Base-by-base conservation (phyloP, 2,329 filamentous ascomycete genomes). In the Colletotrichum chrysophilum region DNA sequence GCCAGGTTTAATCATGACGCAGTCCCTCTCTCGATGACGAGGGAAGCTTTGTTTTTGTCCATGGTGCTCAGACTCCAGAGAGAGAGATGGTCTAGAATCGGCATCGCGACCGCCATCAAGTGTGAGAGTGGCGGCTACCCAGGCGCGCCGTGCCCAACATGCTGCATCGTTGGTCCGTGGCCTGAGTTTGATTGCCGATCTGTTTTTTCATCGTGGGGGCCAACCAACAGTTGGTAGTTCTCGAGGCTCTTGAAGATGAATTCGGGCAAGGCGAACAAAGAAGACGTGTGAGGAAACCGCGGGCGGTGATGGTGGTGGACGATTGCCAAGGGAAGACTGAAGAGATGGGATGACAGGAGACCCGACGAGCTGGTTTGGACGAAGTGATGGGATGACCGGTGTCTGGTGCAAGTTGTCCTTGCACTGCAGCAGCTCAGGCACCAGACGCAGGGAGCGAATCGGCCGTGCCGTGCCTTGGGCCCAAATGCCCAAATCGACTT, bases 391-490 rank as follows among this genome's bases (percentile, higher is more conserved):
- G 28, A 58, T 32, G 66, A 62, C 58, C 30, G 30, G 58, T 14
- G 30, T 36, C 58, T 62, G 28, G 58, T 21, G 32, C 21, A 28
- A 9, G 52, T 3, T 56, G 52, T 68, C 66, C 32, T 48, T 68
- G 66, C 66, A 34, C 48, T 48, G 18, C 58, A 62, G 24, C 30
- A 60, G 58, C 58, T 34, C 28, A 7, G 43, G 48, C n/a, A 36
- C 64, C n/a, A 24, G 43, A 26, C 26, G 70, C 64, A 66, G 70
- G 70, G 67, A 62, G 38, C n/a, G 48, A 67, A 34, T 36, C 32
- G 66, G 52, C 18, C 62, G 34, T 60, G 30, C 21, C 32, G 60
- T 26, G 24, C 43, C 43, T 52, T 21, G 5, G 43, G 43, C 43
- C 13, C 43, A 21, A 52, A 12, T 24, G 43, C 43, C n/a, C 43